These are phyloP conservation scores for Xylaria scruposa DNA, from an alignment of 495 filamentous ascomycete species.

Conservation along the genomic window DNA sequence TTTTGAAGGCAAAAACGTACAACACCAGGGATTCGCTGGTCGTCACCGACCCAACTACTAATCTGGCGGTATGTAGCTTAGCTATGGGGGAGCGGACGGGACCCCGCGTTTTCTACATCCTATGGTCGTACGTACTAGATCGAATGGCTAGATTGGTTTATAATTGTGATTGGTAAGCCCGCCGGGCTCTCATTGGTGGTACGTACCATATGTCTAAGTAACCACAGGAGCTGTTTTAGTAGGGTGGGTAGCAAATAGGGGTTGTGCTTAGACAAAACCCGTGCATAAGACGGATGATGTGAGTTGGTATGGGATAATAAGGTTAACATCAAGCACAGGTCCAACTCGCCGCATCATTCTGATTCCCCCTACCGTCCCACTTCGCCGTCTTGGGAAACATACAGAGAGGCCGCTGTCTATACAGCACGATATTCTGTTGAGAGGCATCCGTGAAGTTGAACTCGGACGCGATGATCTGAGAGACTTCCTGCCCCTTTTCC, in stretches of 20 bases:
- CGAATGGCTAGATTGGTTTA: no score
- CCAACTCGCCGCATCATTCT: slow-evolving; percentile 39
- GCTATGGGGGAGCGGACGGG: no score
- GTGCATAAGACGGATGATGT: neutral
- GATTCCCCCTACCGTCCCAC: slow-evolving; percentile 32
- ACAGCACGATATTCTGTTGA: slow-evolving; percentile 38
- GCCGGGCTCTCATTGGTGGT: no score
- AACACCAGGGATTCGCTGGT: neutral
- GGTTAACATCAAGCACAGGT: slow-evolving; percentile 26
- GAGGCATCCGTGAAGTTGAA: slow-evolving; percentile 42
- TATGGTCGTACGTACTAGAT: no score
- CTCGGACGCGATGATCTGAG: slow-evolving; percentile 49
- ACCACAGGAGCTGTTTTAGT: neutral
- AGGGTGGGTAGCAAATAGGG: neutral
- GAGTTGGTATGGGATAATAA: neutral
- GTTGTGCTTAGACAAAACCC: no score
- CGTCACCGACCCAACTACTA: neutral
- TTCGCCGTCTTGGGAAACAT: slow-evolving; percentile 43
- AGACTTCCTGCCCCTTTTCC: slow-evolving; percentile 49
- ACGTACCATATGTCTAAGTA: no score
- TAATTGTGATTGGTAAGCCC: no score
- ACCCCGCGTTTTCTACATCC: no score
- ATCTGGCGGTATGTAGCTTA: neutral
- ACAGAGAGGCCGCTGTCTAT: slow-evolving; percentile 52
- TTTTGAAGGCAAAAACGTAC: neutral